These are phyloP conservation scores for Globisporangium polare DNA, from an alignment of 352 stramenopile species.

Conservation along the genomic window DNA sequence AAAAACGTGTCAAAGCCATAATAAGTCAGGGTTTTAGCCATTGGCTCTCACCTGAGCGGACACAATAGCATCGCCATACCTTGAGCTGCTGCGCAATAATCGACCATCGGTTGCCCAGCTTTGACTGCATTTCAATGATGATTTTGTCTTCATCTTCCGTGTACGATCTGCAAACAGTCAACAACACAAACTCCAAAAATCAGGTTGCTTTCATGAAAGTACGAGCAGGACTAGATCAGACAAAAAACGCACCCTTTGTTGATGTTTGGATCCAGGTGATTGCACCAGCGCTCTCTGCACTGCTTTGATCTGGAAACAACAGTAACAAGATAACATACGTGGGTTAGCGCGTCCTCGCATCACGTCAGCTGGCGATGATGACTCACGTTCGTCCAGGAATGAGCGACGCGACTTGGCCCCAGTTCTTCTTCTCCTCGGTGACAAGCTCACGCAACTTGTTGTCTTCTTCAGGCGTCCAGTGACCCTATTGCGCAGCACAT, in stretches of 20 bases:
- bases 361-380: background rate
- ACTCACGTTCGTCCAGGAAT: constrained; percentile 82
- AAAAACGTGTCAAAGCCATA: background rate
- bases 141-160: constrained; percentile 91
- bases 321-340: background rate
- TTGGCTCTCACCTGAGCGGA: background rate
- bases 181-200: background rate
- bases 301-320: constrained; percentile 79
- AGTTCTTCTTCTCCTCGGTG: constrained; percentile 87
- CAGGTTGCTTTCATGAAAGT: background rate
- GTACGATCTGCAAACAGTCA: constrained; percentile 50
- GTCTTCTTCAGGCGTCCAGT: constrained; percentile 92
- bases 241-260: constrained; percentile 81
- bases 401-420: constrained; percentile 82
- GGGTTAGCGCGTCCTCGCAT: background rate
- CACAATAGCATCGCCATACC: constrained; percentile 22
- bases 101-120: constrained; percentile 90
- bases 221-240: background rate
- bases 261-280: constrained; percentile 91
- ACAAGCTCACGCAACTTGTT: constrained; percentile 78
- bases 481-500: constrained; percentile 47
- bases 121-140: constrained; percentile 91
- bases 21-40: background rate
- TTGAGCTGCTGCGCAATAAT: constrained; percentile 90
- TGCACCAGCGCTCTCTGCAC: constrained; percentile 91